Percentiles rank a stretch among this genome's conserved stretches.
phyloP scores from a whole-genome alignment of 306 rosid genomes.

The Acacia confusa region DNA sequence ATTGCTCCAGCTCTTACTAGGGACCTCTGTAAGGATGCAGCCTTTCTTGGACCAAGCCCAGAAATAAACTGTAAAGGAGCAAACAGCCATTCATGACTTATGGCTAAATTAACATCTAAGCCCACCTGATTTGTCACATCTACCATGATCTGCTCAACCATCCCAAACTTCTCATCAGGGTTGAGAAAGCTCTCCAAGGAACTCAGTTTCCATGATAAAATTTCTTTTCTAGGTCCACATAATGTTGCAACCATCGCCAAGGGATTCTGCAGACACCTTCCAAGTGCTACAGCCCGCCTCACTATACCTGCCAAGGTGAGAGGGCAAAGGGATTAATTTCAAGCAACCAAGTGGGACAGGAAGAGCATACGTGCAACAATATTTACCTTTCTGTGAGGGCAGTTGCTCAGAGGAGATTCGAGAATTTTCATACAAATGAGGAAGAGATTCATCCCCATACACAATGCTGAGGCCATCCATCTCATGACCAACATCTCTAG shows the following conservation, averaged over 20 bases:
- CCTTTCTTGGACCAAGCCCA: slow-evolving; percentile 99
- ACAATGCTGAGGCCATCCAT: slow-evolving; percentile 97
- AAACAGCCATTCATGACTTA: slow-evolving; percentile 92
- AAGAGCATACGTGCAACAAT: neutral
- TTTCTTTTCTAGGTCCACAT: slow-evolving; percentile 92
- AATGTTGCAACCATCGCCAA: slow-evolving; percentile 92
- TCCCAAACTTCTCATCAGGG: slow-evolving; percentile 84
- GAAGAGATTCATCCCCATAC: slow-evolving; percentile 93
- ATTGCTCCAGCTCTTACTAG: slow-evolving; percentile 89
- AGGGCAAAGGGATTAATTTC: slow-evolving; percentile 8
- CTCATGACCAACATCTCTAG: slow-evolving; percentile 97
- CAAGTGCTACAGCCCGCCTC: slow-evolving; percentile 93
- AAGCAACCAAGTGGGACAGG: neutral
- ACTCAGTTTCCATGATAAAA: slow-evolving; percentile 89
- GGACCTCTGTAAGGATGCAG: slow-evolving; percentile 89
- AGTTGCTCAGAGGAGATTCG: slow-evolving; percentile 91
- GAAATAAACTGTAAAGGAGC: slow-evolving; percentile 87
- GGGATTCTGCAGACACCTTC: slow-evolving; percentile 97
- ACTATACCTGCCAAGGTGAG: slow-evolving; percentile 74
- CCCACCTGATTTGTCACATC: slow-evolving; percentile 96
- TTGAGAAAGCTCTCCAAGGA: slow-evolving; percentile 74
- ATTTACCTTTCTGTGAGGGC: slow-evolving; percentile 78
- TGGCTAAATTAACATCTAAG: slow-evolving; percentile 85
- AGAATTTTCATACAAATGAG: slow-evolving; percentile 93
- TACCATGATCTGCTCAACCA: slow-evolving; percentile 94